Percentiles rank a stretch among this genome's conserved stretches.
Evolutionary conservation across 768 basidiomycete genomes (phyloP).

Genomic region (Cystoderma amianthinum): DNA sequence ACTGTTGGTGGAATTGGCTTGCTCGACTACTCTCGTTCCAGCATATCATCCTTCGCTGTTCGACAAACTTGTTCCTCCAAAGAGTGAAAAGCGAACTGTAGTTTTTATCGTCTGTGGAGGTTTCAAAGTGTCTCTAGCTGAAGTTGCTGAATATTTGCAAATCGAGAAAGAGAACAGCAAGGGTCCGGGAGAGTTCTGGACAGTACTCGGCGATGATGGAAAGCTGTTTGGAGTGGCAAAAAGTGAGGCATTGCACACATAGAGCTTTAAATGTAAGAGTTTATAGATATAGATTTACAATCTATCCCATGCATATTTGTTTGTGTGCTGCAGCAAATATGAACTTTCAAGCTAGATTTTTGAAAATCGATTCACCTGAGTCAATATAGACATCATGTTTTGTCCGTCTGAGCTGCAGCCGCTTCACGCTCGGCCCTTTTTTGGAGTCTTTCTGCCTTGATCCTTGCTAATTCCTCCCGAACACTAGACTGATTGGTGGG

Average conservation of each 20-base stretch:
- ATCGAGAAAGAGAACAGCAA: conserved; percentile 26
- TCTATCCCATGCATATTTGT: too few relatives aligned
- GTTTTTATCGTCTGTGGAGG: conserved; percentile 71
- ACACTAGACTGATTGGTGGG: conserved; percentile 63
- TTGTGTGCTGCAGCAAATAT: too few relatives aligned
- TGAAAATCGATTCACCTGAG: neutral
- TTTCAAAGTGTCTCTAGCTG: conserved; percentile 55
- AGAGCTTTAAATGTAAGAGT: neutral
- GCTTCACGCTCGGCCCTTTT: conserved; percentile 38
- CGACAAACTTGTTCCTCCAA: conserved; percentile 36
- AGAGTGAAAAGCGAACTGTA: conserved; percentile 25
- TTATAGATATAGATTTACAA: neutral
- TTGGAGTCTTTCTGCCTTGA: conserved; percentile 51
- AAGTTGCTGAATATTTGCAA: conserved; percentile 39
- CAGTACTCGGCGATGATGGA: conserved; percentile 34
- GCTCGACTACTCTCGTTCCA: conserved; percentile 60
- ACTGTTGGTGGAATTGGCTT: conserved; percentile 67
- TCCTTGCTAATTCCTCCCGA: conserved; percentile 63
- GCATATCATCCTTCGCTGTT: conserved; percentile 58
- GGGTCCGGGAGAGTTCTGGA: conserved; percentile 19
- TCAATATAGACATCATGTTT: conserved; percentile 3
- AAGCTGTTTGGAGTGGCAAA: conserved; percentile 20
- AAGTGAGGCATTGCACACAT: neutral
- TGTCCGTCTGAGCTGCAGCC: conserved; percentile 20
- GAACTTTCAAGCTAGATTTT: too few relatives aligned